These are phyloP conservation scores for Aspergillus luchuensis DNA, from an alignment of 2,329 filamentous ascomycete species.

Conservation along the genomic window DNA sequence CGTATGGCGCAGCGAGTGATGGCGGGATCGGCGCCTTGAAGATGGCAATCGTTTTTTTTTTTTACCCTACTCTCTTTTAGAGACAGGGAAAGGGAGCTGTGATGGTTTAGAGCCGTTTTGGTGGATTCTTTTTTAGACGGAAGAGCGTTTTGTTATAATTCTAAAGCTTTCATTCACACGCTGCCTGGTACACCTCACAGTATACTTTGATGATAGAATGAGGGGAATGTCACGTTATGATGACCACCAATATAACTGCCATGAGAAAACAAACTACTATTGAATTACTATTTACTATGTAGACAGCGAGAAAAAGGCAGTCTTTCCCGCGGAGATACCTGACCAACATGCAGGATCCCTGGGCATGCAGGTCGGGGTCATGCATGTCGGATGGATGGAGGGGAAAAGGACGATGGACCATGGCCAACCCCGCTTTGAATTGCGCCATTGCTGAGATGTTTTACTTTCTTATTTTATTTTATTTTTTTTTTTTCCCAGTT, in stretches of 20 bases:
- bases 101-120: not conserved
- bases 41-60: not conserved
- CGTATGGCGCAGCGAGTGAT: constrained; percentile 20
- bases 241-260: not conserved
- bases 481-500: too few relatives aligned
- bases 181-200: not conserved
- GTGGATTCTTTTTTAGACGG: not conserved
- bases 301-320: not conserved
- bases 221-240: not conserved
- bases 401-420: not conserved
- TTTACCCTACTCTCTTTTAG: too few relatives aligned
- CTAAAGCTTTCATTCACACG: not conserved
- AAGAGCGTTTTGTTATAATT: not conserved
- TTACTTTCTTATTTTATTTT: too few relatives aligned
- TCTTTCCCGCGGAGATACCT: constrained; percentile 3
- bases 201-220: not conserved
- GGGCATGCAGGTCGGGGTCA: not conserved
- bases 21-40: constrained; percentile 33
- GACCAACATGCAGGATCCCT: not conserved
- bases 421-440: constrained; percentile 2
- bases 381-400: not conserved
- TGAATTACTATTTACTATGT: too few relatives aligned
- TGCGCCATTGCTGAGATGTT: not conserved
- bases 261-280: too few relatives aligned
- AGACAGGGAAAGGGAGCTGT: not conserved